Conservation (phyloP, 805 yeast species). For the Saccharomyces paradoxus region DNA sequence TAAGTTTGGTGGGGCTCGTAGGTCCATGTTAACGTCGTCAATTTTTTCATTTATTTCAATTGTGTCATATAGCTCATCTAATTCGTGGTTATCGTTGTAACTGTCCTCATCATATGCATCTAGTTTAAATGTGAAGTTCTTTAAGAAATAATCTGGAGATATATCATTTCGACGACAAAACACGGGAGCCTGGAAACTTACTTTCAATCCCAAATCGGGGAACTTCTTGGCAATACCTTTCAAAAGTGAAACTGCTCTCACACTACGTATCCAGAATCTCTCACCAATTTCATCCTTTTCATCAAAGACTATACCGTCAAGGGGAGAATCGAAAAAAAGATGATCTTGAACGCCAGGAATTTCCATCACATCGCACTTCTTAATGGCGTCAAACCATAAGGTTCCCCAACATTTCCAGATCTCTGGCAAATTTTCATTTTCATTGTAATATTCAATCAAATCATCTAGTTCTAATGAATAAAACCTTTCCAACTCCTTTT, state of each 20-base stretch:
- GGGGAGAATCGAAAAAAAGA: constrained; percentile 50
- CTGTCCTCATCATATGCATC: neutral
- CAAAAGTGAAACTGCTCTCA: constrained; percentile 25
- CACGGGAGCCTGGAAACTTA: constrained; percentile 11
- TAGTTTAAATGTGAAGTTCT: constrained; percentile 21
- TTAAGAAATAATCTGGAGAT: constrained; percentile 11
- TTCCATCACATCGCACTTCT: constrained; percentile 26
- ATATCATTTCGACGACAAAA: constrained; percentile 10
- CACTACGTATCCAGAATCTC: constrained; percentile 22
- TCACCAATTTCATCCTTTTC: constrained; percentile 23
- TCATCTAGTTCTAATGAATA: constrained; percentile 28
- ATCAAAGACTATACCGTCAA: constrained; percentile 45
- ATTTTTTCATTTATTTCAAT: constrained; percentile 13
- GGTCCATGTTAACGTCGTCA: constrained; percentile 16
- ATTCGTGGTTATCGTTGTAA: neutral
- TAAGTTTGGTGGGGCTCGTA: constrained; percentile 15
- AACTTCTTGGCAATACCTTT: constrained; percentile 23
- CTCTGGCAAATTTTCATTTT: constrained; percentile 60
- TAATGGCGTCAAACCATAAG: constrained; percentile 61
- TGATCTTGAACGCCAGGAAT: constrained; percentile 50
- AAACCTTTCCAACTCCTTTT: constrained; percentile 19
- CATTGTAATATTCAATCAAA: constrained; percentile 41
- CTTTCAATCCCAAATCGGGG: constrained; percentile 8
- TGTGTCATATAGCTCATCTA: neutral
- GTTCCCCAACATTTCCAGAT: constrained; percentile 85